Evolutionary conservation across 768 basidiomycete genomes (phyloP).

Genomic region (Termitomyces eurrhizus): DNA sequence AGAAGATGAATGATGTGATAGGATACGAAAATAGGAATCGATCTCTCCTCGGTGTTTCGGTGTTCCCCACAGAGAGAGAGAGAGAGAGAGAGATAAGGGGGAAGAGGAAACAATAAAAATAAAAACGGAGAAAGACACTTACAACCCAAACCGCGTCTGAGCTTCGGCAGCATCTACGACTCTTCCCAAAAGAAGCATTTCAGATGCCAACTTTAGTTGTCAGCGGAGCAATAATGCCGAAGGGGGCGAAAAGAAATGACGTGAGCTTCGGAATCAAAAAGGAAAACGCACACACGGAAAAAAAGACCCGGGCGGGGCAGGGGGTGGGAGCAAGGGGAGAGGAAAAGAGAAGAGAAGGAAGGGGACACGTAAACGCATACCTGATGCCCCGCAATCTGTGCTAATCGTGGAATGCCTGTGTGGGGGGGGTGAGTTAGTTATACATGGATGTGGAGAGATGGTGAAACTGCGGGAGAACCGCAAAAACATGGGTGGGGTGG

Average conservation of each 20-base stretch:
- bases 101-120: too few relatives aligned
- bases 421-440: not conserved
- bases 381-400: constrained; percentile 70
- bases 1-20: not conserved
- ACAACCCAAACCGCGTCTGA: constrained; percentile 72
- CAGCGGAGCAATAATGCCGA: not conserved
- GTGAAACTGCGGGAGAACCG: too few relatives aligned
- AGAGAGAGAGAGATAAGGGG: too few relatives aligned
- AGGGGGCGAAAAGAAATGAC: not conserved
- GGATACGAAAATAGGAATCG: too few relatives aligned
- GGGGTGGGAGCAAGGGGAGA: too few relatives aligned
- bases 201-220: constrained; percentile 55
- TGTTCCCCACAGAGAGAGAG: too few relatives aligned
- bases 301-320: too few relatives aligned
- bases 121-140: constrained; percentile 25
- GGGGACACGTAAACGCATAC: constrained; percentile 29
- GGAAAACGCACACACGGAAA: not conserved
- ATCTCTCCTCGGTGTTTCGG: too few relatives aligned
- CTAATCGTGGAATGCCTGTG: constrained; percentile 65
- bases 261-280: not conserved
- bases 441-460: too few relatives aligned
- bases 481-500: too few relatives aligned
- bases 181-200: constrained; percentile 72
- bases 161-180: constrained; percentile 67
- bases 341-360: too few relatives aligned